Evolutionary conservation across 768 basidiomycete species (phyloP).

Genomic region (Trichaptum fuscoviolaceum): DNA sequence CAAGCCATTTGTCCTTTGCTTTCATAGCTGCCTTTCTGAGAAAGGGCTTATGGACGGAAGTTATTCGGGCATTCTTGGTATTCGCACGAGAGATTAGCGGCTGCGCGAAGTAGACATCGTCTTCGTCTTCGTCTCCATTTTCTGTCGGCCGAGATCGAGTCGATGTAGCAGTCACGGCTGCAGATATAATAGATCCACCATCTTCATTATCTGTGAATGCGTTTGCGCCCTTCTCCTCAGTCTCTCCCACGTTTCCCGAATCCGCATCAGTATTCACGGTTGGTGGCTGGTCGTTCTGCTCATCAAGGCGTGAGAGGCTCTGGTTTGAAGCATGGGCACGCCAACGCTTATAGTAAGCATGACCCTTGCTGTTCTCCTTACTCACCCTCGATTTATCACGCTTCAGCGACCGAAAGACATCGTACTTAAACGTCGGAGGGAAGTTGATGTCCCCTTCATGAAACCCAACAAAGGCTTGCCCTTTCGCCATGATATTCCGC

Average conservation of each 20-base stretch:
- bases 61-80: background rate
- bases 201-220: slow-evolving; percentile 3
- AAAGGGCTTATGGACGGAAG: slow-evolving; percentile 25
- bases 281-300: background rate
- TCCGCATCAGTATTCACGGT: background rate
- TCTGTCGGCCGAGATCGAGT: background rate
- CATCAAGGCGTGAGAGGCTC: background rate
- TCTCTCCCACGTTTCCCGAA: slow-evolving; percentile 20
- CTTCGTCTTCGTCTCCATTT: background rate
- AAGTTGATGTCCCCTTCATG: slow-evolving; percentile 77
- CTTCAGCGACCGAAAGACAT: slow-evolving; percentile 61
- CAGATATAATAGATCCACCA: background rate
- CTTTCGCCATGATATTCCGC: slow-evolving; percentile 64
- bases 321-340: background rate
- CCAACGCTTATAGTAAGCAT: background rate
- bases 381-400: slow-evolving; percentile 26
- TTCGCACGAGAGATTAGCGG: background rate
- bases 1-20: slow-evolving; percentile 51
- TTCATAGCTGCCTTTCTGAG: slow-evolving; percentile 41
- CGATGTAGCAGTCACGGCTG: background rate
- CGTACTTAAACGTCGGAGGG: slow-evolving; percentile 92
- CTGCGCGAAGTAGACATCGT: slow-evolving; percentile 4
- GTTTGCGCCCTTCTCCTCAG: slow-evolving; percentile 33
- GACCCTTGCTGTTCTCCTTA: background rate
- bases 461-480: slow-evolving; percentile 71